These are phyloP conservation scores for Thozetella sp. DNA, from an alignment of 495 filamentous ascomycete genomes.

Conservation along the genomic window DNA sequence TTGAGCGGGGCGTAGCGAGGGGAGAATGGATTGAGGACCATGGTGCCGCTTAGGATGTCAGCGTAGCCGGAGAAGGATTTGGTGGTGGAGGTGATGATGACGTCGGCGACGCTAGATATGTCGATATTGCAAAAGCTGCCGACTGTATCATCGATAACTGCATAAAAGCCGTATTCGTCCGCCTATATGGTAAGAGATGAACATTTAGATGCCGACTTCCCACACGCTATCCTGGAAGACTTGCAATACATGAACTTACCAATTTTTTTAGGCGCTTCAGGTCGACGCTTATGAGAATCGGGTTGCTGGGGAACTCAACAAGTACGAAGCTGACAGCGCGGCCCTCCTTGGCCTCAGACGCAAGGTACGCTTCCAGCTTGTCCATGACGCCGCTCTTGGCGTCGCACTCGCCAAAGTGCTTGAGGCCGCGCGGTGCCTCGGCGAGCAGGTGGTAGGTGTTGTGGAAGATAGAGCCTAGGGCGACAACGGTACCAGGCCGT, in stretches of 20 bases:
- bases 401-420: constrained; percentile 34
- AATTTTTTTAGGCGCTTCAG: constrained; percentile 31
- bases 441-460: constrained; percentile 27
- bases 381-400: constrained; percentile 32
- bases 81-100: constrained; percentile 47
- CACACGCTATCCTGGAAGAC: too few species aligned
- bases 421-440: constrained; percentile 27
- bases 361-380: constrained; percentile 34
- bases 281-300: constrained; percentile 40
- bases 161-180: constrained; percentile 39
- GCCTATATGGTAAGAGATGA: constrained; percentile 18
- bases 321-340: constrained; percentile 31
- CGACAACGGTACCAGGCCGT: constrained; percentile 16
- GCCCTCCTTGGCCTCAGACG: constrained; percentile 24
- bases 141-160: constrained; percentile 52
- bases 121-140: constrained; percentile 51
- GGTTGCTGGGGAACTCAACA: constrained; percentile 50
- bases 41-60: constrained; percentile 48
- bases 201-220: background rate
- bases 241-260: constrained; percentile 14
- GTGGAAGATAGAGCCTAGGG: constrained; percentile 36
- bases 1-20: constrained; percentile 26
- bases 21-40: constrained; percentile 39
- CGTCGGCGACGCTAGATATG: constrained; percentile 40
- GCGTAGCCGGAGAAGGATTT: constrained; percentile 54